Conservation (phyloP, 306 rosid genomes). For the Mimosa bimucronata region DNA sequence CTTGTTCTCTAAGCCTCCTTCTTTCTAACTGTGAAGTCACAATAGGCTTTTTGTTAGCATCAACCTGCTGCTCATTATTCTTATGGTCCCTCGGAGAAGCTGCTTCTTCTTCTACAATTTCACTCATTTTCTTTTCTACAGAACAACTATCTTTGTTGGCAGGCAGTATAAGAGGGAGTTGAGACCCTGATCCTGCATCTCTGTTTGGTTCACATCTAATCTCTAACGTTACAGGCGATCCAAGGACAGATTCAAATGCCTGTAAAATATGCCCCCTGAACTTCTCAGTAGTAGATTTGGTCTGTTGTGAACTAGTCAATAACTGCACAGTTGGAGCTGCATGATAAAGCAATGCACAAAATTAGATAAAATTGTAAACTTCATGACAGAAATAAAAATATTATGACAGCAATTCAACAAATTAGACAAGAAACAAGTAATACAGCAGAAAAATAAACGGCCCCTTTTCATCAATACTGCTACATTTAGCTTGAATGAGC, state of each 20-base stretch:
- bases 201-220: constrained; percentile 71
- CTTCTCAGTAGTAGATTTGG: constrained; percentile 87
- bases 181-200: constrained; percentile 51
- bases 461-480: not conserved
- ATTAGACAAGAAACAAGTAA: not conserved
- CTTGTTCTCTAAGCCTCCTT: constrained; percentile 59
- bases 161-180: constrained; percentile 57
- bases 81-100: constrained; percentile 61
- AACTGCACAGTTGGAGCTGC: constrained; percentile 95
- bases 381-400: not conserved
- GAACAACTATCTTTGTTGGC: constrained; percentile 51
- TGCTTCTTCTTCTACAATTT: constrained; percentile 82
- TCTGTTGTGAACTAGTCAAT: constrained; percentile 69
- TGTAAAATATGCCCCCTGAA: constrained; percentile 71
- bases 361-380: constrained; percentile 33
- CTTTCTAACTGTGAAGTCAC: constrained; percentile 40
- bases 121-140: constrained; percentile 57
- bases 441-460: not conserved
- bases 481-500: not conserved
- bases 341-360: constrained; percentile 34
- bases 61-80: constrained; percentile 47
- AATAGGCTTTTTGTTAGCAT: constrained; percentile 50
- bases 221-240: constrained; percentile 80
- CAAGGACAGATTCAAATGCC: constrained; percentile 81
- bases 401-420: not conserved